A percentile compares a stretch with the other conserved stretches of the same genome.
Evolutionary conservation across 2,329 filamentous ascomycete genomes (phyloP).

Genomic region (Zymoseptoria crescenta): DNA sequence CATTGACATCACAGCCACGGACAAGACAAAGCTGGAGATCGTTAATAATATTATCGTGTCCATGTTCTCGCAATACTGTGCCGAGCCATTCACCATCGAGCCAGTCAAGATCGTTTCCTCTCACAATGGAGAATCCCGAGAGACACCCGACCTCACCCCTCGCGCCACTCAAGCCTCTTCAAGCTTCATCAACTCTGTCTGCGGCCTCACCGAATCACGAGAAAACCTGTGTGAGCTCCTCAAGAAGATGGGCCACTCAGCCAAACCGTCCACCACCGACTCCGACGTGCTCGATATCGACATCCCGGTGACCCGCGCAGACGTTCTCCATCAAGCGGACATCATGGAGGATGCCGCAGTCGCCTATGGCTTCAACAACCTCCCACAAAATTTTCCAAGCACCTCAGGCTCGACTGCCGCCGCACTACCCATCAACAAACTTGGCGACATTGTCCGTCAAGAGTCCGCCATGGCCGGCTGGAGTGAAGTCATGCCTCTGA

Average conservation of each 20-base stretch:
- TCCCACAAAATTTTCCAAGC: conserved; percentile 78
- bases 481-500: conserved; percentile 92
- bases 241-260: conserved; percentile 81
- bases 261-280: conserved; percentile 62
- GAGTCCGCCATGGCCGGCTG: conserved; percentile 93
- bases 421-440: conserved; percentile 86
- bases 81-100: conserved; percentile 84
- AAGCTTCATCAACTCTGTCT: conserved; percentile 89
- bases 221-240: conserved; percentile 71
- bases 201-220: conserved; percentile 68
- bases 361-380: conserved; percentile 93
- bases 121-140: conserved; percentile 76
- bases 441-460: conserved; percentile 78
- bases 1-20: conserved; percentile 93
- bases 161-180: conserved; percentile 74
- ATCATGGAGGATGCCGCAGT: conserved; percentile 98
- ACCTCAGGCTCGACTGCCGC: conserved; percentile 80
- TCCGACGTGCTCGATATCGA: conserved; percentile 64
- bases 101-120: conserved; percentile 86
- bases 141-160: conserved; percentile 73
- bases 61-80: conserved; percentile 93
- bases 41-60: conserved; percentile 91
- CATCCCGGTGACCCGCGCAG: conserved; percentile 81
- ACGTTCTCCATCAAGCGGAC: conserved; percentile 92
- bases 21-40: conserved; percentile 92